phyloP scores from a whole-genome alignment of 1,284 basidiomycete genomes.

The Thelephora terrestris region DNA sequence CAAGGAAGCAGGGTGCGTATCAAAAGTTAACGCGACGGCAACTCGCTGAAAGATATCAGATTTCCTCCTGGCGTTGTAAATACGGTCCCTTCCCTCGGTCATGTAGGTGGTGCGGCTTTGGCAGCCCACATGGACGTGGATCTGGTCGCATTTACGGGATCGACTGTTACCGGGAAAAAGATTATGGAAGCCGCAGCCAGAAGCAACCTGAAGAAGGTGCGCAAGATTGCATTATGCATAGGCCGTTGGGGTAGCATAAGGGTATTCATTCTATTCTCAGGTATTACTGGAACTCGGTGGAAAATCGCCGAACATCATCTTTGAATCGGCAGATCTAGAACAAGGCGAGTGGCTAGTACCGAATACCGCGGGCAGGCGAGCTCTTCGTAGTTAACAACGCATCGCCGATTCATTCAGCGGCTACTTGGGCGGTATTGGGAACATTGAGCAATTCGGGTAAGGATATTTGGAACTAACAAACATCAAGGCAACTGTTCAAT shows the following conservation, averaged over 20 bases:
- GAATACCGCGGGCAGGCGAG: neutral
- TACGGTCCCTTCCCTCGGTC: slow-evolving; percentile 75
- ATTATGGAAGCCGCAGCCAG: slow-evolving; percentile 91
- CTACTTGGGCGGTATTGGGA: slow-evolving; percentile 77
- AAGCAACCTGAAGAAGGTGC: slow-evolving; percentile 82
- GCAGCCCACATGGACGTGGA: slow-evolving; percentile 71
- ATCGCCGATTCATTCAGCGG: slow-evolving; percentile 38
- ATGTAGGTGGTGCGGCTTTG: slow-evolving; percentile 78
- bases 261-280: slow-evolving; percentile 24
- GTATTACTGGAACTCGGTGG: slow-evolving; percentile 92
- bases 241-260: neutral
- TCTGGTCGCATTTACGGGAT: slow-evolving; percentile 79
- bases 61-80: slow-evolving; percentile 94
- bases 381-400: neutral
- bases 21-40: neutral
- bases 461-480: neutral
- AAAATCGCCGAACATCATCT: slow-evolving; percentile 86
- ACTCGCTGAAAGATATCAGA: slow-evolving; percentile 27
- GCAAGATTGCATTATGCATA: neutral
- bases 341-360: slow-evolving; percentile 41
- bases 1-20: slow-evolving; percentile 63
- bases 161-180: slow-evolving; percentile 82
- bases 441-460: slow-evolving; percentile 76
- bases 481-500: neutral
- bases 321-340: slow-evolving; percentile 75